These are phyloP conservation scores for Thalia dealbata DNA, from an alignment of 176 grass and related monocot species.

Conservation along the genomic window DNA sequence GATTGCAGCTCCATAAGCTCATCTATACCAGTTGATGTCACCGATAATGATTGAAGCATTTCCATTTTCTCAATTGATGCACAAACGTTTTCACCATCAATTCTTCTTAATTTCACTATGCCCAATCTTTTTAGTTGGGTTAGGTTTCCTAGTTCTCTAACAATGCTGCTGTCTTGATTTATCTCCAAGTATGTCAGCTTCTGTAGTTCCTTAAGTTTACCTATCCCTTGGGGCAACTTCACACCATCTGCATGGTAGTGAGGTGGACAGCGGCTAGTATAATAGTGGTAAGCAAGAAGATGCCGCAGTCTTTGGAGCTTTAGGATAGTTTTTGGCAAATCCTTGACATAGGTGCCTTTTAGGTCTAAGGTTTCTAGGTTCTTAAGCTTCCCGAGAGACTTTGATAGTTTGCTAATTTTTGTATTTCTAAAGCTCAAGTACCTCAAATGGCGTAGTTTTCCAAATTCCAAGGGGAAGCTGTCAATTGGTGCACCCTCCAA, in stretches of 20 bases:
- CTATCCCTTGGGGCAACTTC: slow-evolving; percentile 22
- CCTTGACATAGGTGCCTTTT: slow-evolving; percentile 24
- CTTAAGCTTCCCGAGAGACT: slow-evolving; percentile 17
- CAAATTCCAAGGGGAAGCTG: slow-evolving; percentile 16
- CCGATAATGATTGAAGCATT: slow-evolving; percentile 22
- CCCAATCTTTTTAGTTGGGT: slow-evolving; percentile 31
- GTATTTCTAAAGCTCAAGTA: slow-evolving; percentile 31
- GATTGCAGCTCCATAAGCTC: slow-evolving; percentile 19
- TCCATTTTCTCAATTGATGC: slow-evolving; percentile 19
- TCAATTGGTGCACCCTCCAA: slow-evolving; percentile 20
- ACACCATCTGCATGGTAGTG: slow-evolving; percentile 17
- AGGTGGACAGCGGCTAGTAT: slow-evolving; percentile 2
- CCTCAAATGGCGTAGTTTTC: slow-evolving; percentile 13
- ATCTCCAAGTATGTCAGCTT: slow-evolving; percentile 27
- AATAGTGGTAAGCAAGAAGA: slow-evolving; percentile 28
- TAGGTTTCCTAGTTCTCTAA: slow-evolving; percentile 19
- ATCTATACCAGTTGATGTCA: slow-evolving; percentile 13
- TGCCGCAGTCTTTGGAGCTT: slow-evolving; percentile 26
- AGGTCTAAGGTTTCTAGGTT: slow-evolving; percentile 36
- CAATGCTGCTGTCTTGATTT: slow-evolving; percentile 8
- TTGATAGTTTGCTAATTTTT: slow-evolving; percentile 23
- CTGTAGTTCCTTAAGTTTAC: slow-evolving; percentile 23
- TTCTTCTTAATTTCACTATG: slow-evolving; percentile 25
- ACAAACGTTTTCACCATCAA: slow-evolving; percentile 19
- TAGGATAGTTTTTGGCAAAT: slow-evolving; percentile 20